These are phyloP conservation scores for Tulasnella sp. DNA, from an alignment of 768 basidiomycete genomes.

Conservation along the genomic window DNA sequence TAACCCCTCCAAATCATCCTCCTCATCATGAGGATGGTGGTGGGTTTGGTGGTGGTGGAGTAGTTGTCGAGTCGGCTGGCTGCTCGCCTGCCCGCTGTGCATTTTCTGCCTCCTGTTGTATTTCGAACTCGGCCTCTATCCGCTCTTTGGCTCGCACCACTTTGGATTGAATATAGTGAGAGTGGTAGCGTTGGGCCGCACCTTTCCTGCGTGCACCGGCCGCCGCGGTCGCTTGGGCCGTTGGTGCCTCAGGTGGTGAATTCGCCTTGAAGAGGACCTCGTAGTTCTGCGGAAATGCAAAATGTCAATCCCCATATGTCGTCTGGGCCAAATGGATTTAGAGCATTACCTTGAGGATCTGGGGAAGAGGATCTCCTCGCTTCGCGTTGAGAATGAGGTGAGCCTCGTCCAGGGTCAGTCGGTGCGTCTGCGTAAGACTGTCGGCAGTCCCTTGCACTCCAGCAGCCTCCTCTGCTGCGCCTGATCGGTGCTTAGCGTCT, in stretches of 20 bases:
- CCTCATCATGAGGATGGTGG: not conserved
- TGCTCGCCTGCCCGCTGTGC: conserved; percentile 14
- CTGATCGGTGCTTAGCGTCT: conserved; percentile 87
- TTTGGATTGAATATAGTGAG: conserved; percentile 95
- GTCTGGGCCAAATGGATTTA: not conserved
- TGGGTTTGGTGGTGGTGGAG: conserved; percentile 6
- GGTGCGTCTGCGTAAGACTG: conserved; percentile 78
- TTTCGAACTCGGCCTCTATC: conserved; percentile 80
- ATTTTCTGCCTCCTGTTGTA: conserved; percentile 37
- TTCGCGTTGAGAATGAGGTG: conserved; percentile 89
- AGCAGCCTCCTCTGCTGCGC: conserved; percentile 66
- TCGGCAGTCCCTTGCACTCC: conserved; percentile 79
- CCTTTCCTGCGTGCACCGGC: conserved; percentile 42
- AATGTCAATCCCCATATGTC: not conserved
- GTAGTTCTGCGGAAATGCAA: conserved; percentile 64
- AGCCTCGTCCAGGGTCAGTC: conserved; percentile 96
- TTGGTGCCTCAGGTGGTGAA: conserved; percentile 60
- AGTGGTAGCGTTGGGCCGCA: conserved; percentile 50
- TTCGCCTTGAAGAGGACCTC: conserved; percentile 93
- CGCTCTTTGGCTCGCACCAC: conserved; percentile 93
- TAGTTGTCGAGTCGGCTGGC: not conserved
- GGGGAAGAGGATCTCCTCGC: conserved; percentile 68
- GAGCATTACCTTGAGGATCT: conserved; percentile 66
- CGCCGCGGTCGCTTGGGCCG: conserved; percentile 50
- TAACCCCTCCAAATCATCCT: not conserved